Evolutionary conservation across 768 basidiomycete genomes (phyloP).

Genomic region (Termitomyces sp.): DNA sequence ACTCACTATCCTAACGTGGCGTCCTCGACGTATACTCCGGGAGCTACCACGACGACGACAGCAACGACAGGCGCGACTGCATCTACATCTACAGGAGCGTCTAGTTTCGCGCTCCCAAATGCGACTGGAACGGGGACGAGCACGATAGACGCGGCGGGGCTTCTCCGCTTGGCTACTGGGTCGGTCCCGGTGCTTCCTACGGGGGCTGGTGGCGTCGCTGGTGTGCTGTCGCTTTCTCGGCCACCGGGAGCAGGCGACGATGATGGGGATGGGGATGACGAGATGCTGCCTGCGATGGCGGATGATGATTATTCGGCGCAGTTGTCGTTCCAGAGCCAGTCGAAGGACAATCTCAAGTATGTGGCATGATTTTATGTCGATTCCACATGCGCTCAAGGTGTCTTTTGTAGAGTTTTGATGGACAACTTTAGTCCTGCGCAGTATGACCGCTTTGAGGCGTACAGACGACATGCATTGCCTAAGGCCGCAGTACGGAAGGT

Average conservation of each 20-base stretch:
- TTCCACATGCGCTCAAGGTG: not conserved
- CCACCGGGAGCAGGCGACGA: constrained; percentile 33
- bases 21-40: constrained; percentile 1
- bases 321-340: constrained; percentile 80
- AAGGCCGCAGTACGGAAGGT: constrained; percentile 81
- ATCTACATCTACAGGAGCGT: not conserved
- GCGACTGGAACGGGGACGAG: constrained; percentile 3
- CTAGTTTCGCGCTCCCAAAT: constrained; percentile 8
- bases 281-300: constrained; percentile 79
- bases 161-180: constrained; percentile 15
- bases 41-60: not conserved
- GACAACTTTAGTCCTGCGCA: constrained; percentile 82
- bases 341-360: constrained; percentile 84
- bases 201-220: constrained; percentile 15
- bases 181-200: constrained; percentile 12
- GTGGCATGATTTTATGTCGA: constrained; percentile 2
- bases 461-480: constrained; percentile 76
- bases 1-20: constrained; percentile 7
- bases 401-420: constrained; percentile 66
- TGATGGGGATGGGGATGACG: constrained; percentile 76
- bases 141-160: constrained; percentile 17
- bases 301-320: constrained; percentile 88
- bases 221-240: constrained; percentile 4
- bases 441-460: constrained; percentile 88
- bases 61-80: not conserved